A percentile compares a stretch with the other conserved stretches of the same genome.
These are phyloP conservation scores for Acer negundo DNA, from an alignment of 345 rosid genomes.

Conservation along the genomic window DNA sequence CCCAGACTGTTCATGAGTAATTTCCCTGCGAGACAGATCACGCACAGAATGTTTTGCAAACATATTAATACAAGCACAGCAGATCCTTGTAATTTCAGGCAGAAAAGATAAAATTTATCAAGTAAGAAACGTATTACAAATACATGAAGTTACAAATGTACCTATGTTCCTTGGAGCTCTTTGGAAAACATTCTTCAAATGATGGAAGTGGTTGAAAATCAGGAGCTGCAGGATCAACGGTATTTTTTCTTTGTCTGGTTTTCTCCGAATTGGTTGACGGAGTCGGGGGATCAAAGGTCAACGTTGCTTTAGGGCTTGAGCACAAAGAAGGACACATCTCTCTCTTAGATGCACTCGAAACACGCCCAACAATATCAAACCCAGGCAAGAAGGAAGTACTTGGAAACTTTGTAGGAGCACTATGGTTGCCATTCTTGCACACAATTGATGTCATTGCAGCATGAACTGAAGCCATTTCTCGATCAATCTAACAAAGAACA, in stretches of 20 bases:
- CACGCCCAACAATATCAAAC: slow-evolving; percentile 50
- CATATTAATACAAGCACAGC: not conserved
- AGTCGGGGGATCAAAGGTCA: slow-evolving; percentile 83
- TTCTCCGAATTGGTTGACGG: slow-evolving; percentile 52
- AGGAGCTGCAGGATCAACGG: slow-evolving; percentile 86
- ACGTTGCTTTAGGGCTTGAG: slow-evolving; percentile 53
- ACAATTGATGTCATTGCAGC: slow-evolving; percentile 49
- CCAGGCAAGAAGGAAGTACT: slow-evolving; percentile 57
- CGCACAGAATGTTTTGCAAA: slow-evolving; percentile 7
- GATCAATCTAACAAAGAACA: not conserved
- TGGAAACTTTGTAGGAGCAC: slow-evolving; percentile 49
- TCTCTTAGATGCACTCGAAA: slow-evolving; percentile 44
- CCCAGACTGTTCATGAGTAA: slow-evolving; percentile 78
- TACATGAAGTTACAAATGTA: slow-evolving; percentile 11
- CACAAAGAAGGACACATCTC: slow-evolving; percentile 31
- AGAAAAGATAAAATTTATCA: slow-evolving; percentile 10
- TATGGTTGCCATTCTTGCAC: slow-evolving; percentile 56
- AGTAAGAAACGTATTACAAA: not conserved
- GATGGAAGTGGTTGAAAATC: slow-evolving; percentile 89
- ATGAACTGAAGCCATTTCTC: slow-evolving; percentile 74
- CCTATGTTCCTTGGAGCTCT: slow-evolving; percentile 82
- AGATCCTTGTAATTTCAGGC: not conserved
- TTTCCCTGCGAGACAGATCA: slow-evolving; percentile 55
- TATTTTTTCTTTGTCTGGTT: slow-evolving; percentile 63
- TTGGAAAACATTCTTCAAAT: slow-evolving; percentile 89